Base-by-base conservation (phyloP, 2,329 filamentous ascomycete species). In the Beauveria medogensis region DNA sequence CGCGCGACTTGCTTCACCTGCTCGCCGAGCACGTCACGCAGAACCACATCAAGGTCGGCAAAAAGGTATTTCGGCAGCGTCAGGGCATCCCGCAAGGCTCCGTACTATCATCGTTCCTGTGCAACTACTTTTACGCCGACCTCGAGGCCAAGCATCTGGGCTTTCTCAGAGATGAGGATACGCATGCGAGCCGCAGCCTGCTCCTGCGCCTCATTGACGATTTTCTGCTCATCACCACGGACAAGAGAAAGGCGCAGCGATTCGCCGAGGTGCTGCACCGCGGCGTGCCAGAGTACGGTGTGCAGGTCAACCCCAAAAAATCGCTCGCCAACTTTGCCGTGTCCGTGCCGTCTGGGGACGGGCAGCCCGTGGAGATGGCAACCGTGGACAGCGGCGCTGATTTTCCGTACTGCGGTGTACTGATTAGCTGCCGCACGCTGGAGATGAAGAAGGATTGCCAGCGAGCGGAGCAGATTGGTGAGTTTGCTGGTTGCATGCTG, bases 101-200 rank as follows among this genome's bases (percentile, higher is more conserved):
- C 0, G 82, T 97, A 1, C 72, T 99, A 5, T 97, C 92, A 0
- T 90, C 88, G 48, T 79, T 92, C 46, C 79, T 99, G 5, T 97
- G 94, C 78, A 97, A 92, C 74, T 93, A 96, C 74, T 97, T 97
- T 73, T 99, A 99, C 70, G 92, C 90, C 6, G 86, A 94, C 64
- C 82, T 97, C 1, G 94, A 99, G 72, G 74, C 75, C 7, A 79
- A 85, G 28, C 77, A 87, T 16, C 77, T 97, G 2, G 70, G 69
- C 0, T 97, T 97, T 69, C 74, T 94, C 40, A 18, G 14, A 7
- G 26, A 30, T 5, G 48, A 26, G 3, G 40, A 16, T 14, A 37
- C 28, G n/a, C 24, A 9, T 5, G 24, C 12, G 5, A 37, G 34
- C 34, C 34, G 14, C 10, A 87, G 83, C 54, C 73, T 97, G 3